Percentiles rank a stretch among this genome's conserved stretches.
Conservation (phyloP, 2,329 filamentous ascomycete species). For the Periconia digitata region DNA sequence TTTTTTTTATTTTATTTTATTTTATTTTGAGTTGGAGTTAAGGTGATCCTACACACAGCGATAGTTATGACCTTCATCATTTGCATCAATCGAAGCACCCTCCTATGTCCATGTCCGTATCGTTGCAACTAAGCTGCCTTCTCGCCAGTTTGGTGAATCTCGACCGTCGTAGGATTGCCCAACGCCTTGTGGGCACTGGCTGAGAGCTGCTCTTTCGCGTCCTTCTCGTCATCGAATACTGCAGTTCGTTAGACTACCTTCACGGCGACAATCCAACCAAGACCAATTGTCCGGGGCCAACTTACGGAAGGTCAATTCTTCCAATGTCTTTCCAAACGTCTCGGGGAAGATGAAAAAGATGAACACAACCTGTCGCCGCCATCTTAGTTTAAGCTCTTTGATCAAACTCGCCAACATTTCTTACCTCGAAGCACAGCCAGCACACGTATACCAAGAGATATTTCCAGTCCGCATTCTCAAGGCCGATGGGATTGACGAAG, state of each 20-base stretch:
- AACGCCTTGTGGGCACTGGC: constrained; percentile 26
- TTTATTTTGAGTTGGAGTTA: no score
- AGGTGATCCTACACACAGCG: no score
- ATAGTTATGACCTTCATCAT: no score
- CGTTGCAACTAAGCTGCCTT: constrained; percentile 19
- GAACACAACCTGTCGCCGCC: constrained; percentile 23
- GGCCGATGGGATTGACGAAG: constrained; percentile 64
- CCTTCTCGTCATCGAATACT: constrained; percentile 34
- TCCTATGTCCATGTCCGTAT: no score
- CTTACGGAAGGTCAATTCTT: constrained; percentile 35
- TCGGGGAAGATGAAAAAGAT: constrained; percentile 41
- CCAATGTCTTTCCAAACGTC: constrained; percentile 36
- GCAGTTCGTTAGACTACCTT: constrained; percentile 3
- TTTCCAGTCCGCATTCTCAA: constrained; percentile 61
- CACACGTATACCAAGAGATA: constrained; percentile 63
- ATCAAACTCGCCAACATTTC: background rate
- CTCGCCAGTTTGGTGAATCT: constrained; percentile 26
- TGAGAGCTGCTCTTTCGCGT: constrained; percentile 21
- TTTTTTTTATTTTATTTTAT: no score
- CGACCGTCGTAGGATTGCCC: constrained; percentile 17
- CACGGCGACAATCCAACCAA: background rate
- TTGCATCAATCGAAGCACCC: no score
- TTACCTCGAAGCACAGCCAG: constrained; percentile 31
- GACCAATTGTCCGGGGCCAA: background rate
- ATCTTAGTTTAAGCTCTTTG: background rate